Evolutionary conservation across 2,329 filamentous ascomycete genomes (phyloP), one percentile per base, ranked within the genome.

Genomic region (Alternaria sp.): DNA sequence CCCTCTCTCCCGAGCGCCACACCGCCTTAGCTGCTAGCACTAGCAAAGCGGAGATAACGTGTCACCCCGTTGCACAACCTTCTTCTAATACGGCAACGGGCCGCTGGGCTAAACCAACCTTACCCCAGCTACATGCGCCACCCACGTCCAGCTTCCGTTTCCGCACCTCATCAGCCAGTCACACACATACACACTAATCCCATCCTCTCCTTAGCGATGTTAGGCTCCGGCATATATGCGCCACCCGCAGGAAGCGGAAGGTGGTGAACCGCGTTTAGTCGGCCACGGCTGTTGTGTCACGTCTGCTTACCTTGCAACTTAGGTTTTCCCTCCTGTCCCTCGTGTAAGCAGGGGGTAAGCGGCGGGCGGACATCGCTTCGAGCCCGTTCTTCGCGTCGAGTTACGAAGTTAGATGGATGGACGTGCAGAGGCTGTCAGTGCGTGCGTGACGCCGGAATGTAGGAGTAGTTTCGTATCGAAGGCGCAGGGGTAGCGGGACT

Each of bases 1-100:
- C 28, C 6, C 19, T 9, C 40, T 36, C 13, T 36, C 32, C 32
- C 32, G 32, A 36, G 55, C 40, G 52, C n/a, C 8, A 43, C 56
- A 59, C 30, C 30, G 25, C 30, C 32, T 21, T 21, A 21, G 21
- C 21, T 21, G 21, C 12, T 45, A 12, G 25, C 25, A 36, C 12
- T 45, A 62, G 60, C 25, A 12, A 30, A 19, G 28, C 46, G 57
- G 57, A 55, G 51, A 63, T 56, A 50, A 56, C 52, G 57, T 50
- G 54, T 23, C 15, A 17, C 36, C 26, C 25, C 47, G 32, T 59
- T 17, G 11, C 25, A 57, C 45, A 12, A 13, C 43, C 8, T 45
- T 1, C 15, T 52, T 28, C 26, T 36, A n/a, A n/a, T n/a, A 32
- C 19, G 25, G 25, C 25, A 30, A 49, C 49, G 49, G 50, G 17